Conservation (phyloP, 805 yeast genomes). For the Scheffersomyces ergatensis region DNA sequence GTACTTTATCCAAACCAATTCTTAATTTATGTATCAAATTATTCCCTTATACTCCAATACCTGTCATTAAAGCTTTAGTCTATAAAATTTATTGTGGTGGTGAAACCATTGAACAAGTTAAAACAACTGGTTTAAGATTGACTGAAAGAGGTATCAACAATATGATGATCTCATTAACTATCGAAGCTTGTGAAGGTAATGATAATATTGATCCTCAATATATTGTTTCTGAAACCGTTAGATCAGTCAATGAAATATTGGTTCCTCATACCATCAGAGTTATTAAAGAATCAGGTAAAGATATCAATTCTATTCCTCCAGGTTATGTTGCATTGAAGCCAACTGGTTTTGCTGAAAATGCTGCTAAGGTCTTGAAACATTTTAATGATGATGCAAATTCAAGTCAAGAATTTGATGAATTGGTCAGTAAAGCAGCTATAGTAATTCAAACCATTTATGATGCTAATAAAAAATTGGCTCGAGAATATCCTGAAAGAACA, state of each 20-base stretch:
- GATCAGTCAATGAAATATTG: conserved; percentile 65
- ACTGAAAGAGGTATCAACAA: conserved; percentile 77
- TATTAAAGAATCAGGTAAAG: conserved; percentile 40
- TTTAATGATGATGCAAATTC: conserved; percentile 52
- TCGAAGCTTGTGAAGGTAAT: conserved; percentile 87
- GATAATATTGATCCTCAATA: conserved; percentile 55
- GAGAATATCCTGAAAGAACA: conserved; percentile 58
- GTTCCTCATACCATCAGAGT: conserved; percentile 68
- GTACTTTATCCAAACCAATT: conserved; percentile 63
- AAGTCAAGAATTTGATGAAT: conserved; percentile 46
- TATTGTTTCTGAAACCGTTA: conserved; percentile 62
- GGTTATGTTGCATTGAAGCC: conserved; percentile 94
- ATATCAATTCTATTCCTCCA: conserved; percentile 72
- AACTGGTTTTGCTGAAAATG: conserved; percentile 79
- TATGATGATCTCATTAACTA: conserved; percentile 93
- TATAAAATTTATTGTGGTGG: conserved; percentile 92
- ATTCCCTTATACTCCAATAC: conserved; percentile 75
- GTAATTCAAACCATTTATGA: conserved; percentile 58
- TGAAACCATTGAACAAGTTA: conserved; percentile 67
- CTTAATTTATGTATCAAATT: conserved; percentile 58
- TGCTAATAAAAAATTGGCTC: conserved; percentile 49
- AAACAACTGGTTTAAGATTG: conserved; percentile 65
- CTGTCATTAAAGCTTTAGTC: conserved; percentile 66
- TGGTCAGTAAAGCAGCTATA: conserved; percentile 63
- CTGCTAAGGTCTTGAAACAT: conserved; percentile 68